These are phyloP conservation scores for Umbelopsis sp. DNA, from an alignment of 192 early-diverging fungal species.

Conservation along the genomic window DNA sequence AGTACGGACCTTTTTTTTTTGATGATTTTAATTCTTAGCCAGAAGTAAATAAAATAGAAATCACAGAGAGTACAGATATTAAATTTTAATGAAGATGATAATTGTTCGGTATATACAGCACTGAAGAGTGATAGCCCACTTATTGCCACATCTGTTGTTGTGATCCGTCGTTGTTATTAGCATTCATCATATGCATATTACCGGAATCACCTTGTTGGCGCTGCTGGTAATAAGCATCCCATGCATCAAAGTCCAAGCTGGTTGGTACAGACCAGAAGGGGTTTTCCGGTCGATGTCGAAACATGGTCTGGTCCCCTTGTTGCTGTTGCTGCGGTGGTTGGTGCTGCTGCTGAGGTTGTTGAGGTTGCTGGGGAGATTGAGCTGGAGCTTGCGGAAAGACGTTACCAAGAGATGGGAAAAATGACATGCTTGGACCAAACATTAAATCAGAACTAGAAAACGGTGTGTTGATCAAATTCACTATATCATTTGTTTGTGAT, in stretches of 20 bases:
- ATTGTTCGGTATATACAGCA: background rate
- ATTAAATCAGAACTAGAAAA: constrained; percentile 9
- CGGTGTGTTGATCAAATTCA: constrained; percentile 10
- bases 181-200: background rate
- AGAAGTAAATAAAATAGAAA: too few species aligned
- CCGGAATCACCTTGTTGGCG: background rate
- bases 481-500: background rate
- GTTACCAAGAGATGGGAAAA: background rate
- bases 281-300: constrained; percentile 38
- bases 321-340: background rate
- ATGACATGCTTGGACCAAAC: background rate
- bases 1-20: too few species aligned
- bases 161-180: constrained; percentile 1
- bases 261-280: constrained; percentile 43
- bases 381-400: background rate
- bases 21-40: too few species aligned
- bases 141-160: constrained; percentile 12
- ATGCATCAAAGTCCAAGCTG: constrained; percentile 39
- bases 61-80: background rate
- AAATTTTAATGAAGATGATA: background rate
- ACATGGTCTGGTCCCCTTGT: constrained; percentile 14
- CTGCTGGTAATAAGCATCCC: constrained; percentile 32
- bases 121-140: background rate
- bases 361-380: background rate
- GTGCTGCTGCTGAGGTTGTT: constrained; percentile 10